phyloP scores from a whole-genome alignment of 208 protist genomes.

The Kentomonas sorsogonicus region DNA sequence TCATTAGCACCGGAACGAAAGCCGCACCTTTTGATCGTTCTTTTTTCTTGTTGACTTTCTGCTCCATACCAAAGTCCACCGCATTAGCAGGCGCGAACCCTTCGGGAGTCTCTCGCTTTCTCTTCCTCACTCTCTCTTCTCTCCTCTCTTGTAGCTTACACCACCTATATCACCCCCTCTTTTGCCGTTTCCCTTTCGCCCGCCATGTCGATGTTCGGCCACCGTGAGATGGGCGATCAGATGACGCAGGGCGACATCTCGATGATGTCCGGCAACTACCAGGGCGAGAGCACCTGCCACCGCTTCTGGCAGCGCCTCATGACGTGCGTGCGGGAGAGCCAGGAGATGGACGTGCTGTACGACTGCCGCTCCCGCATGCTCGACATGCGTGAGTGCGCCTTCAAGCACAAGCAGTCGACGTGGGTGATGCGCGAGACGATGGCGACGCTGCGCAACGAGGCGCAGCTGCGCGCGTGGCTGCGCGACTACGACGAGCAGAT shows the following conservation, averaged over 20 bases:
- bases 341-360: conserved; percentile 83
- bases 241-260: conserved; percentile 42
- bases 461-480: conserved; percentile 63
- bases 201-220: conserved; percentile 85
- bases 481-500: conserved; percentile 71
- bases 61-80: too few species aligned
- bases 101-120: too few species aligned
- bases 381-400: conserved; percentile 76
- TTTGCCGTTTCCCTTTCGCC: too few species aligned
- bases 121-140: too few species aligned
- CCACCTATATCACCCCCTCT: too few species aligned
- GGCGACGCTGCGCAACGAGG: conserved; percentile 64
- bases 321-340: conserved; percentile 78
- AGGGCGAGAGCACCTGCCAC: conserved; percentile 70
- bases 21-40: too few species aligned
- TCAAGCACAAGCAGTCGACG: conserved; percentile 76
- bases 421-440: conserved; percentile 86
- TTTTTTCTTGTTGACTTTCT: too few species aligned
- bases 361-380: conserved; percentile 82
- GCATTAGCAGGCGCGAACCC: too few species aligned
- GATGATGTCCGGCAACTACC: conserved; percentile 55
- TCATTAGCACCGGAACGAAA: too few species aligned
- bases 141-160: too few species aligned
- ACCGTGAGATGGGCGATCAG: conserved; percentile 60
- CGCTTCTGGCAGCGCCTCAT: conserved; percentile 79